Evolutionary conservation across 768 basidiomycete species (phyloP).

Genomic region (Austroboletus festivus): DNA sequence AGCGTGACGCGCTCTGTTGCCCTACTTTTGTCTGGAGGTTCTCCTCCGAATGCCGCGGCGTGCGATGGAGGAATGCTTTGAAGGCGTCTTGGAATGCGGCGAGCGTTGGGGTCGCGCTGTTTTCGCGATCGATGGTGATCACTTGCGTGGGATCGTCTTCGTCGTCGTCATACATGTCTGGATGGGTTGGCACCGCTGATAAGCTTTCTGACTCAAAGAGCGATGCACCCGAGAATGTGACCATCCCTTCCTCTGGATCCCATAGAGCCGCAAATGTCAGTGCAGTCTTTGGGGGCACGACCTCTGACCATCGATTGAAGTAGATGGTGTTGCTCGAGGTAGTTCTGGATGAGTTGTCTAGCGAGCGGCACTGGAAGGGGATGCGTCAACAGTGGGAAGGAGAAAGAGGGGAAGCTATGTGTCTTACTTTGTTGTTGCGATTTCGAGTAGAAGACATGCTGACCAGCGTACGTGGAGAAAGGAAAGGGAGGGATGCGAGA

Average conservation of each 20-base stretch:
- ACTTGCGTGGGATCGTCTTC: slow-evolving; percentile 17
- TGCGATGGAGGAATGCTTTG: slow-evolving; percentile 24
- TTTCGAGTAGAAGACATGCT: slow-evolving; percentile 19
- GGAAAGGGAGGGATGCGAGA: neutral
- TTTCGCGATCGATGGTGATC: slow-evolving; percentile 19
- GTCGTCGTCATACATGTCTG: slow-evolving; percentile 19
- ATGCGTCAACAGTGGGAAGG: no score
- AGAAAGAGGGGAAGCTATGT: neutral
- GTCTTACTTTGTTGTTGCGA: slow-evolving; percentile 26
- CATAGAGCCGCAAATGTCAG: slow-evolving; percentile 60
- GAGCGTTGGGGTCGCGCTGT: slow-evolving; percentile 22
- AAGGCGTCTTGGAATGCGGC: slow-evolving; percentile 29
- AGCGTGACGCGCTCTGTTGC: slow-evolving; percentile 2
- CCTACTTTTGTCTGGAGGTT: slow-evolving; percentile 12
- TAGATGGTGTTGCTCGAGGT: slow-evolving; percentile 8
- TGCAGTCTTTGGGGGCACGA: slow-evolving; percentile 53
- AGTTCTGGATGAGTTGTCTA: slow-evolving; percentile 15
- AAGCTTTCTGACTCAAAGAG: slow-evolving; percentile 36
- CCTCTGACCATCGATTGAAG: slow-evolving; percentile 51
- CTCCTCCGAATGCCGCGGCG: slow-evolving; percentile 22
- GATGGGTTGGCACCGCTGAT: slow-evolving; percentile 5
- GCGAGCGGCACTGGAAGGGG: slow-evolving; percentile 26
- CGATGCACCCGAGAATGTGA: slow-evolving; percentile 52
- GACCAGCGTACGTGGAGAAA: neutral
- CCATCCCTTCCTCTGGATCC: slow-evolving; percentile 55